Percentiles rank a stretch among this genome's conserved stretches.
phyloP scores from a whole-genome alignment of 2,329 filamentous ascomycete genomes.

The Trichoderma cornu-damae region DNA sequence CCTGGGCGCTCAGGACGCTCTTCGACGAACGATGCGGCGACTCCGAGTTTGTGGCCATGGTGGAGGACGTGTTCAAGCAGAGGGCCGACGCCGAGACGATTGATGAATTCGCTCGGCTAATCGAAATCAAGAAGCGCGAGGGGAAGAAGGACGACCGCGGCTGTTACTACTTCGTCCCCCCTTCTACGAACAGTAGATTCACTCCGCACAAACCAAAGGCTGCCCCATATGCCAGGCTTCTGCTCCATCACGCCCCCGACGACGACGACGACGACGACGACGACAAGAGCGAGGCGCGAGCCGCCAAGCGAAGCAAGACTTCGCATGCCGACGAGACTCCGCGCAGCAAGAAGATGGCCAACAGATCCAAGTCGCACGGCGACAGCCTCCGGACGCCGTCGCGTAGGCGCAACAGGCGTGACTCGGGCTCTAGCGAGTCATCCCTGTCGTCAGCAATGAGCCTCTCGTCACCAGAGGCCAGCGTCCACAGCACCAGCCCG shows the following conservation, averaged over 20 bases:
- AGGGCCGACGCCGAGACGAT: conserved; percentile 50
- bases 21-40: conserved; percentile 54
- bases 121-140: conserved; percentile 52
- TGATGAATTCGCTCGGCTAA: conserved; percentile 46
- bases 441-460: conserved; percentile 40
- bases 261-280: conserved; percentile 23
- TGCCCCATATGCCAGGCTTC: conserved; percentile 47
- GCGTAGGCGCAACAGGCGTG: conserved; percentile 33
- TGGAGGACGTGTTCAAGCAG: conserved; percentile 54
- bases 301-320: conserved; percentile 36
- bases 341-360: conserved; percentile 17
- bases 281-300: conserved; percentile 26
- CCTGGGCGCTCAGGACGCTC: conserved; percentile 55
- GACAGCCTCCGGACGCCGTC: conserved; percentile 33
- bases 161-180: conserved; percentile 50
- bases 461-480: conserved; percentile 37
- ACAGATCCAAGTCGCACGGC: conserved; percentile 13
- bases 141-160: conserved; percentile 50
- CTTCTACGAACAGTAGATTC: conserved; percentile 39
- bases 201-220: conserved; percentile 43
- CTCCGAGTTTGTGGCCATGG: conserved; percentile 49
- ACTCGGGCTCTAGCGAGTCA: conserved; percentile 40
- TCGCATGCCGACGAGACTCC: conserved; percentile 23
- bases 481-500: conserved; percentile 28
- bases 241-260: conserved; percentile 33